Evolutionary conservation across 1,139 yeast genomes (phyloP).

Genomic region (Spencermartinsiella ligniputridi): DNA sequence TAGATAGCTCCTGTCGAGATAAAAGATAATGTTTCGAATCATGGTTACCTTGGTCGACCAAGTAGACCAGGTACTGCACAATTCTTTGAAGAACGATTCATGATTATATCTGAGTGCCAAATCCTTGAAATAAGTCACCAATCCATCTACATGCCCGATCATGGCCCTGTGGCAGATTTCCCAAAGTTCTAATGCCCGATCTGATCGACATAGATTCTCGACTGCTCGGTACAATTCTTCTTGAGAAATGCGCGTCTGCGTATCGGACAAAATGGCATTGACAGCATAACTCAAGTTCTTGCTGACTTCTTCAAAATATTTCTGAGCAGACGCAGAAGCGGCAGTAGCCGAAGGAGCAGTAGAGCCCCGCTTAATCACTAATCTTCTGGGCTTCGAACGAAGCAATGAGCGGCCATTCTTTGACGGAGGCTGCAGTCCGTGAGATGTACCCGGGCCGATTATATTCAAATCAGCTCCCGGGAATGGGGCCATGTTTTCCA

Average conservation of each 20-base stretch:
- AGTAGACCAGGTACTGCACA: constrained; percentile 22
- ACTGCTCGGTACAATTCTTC: constrained; percentile 37
- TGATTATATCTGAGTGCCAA: constrained; percentile 7
- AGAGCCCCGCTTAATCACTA: constrained; percentile 15
- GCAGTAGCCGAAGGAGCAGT: constrained; percentile 7
- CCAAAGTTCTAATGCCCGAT: constrained; percentile 27
- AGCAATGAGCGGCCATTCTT: constrained; percentile 3
- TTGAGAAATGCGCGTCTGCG: constrained; percentile 16
- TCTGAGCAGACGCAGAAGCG: constrained; percentile 8
- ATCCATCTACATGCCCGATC: constrained; percentile 10
- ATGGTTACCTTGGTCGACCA: constrained; percentile 28
- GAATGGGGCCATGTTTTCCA: not conserved
- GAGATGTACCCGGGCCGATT: not conserved
- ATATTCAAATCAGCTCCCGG: constrained; percentile 3
- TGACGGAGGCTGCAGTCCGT: constrained; percentile 1
- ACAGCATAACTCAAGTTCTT: constrained; percentile 22
- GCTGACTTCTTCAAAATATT: constrained; percentile 21
- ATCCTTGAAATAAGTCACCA: constrained; percentile 7
- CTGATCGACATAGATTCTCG: constrained; percentile 36
- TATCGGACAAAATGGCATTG: constrained; percentile 20
- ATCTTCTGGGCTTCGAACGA: constrained; percentile 7
- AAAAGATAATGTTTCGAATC: constrained; percentile 31
- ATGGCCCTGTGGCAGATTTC: constrained; percentile 12
- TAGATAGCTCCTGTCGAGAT: constrained; percentile 37
- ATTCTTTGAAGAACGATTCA: constrained; percentile 4